Evolutionary conservation across 106 monocot genomes (phyloP), one percentile per base, ranked within the genome.

Genomic region (Platanthera guangdongensis): DNA sequence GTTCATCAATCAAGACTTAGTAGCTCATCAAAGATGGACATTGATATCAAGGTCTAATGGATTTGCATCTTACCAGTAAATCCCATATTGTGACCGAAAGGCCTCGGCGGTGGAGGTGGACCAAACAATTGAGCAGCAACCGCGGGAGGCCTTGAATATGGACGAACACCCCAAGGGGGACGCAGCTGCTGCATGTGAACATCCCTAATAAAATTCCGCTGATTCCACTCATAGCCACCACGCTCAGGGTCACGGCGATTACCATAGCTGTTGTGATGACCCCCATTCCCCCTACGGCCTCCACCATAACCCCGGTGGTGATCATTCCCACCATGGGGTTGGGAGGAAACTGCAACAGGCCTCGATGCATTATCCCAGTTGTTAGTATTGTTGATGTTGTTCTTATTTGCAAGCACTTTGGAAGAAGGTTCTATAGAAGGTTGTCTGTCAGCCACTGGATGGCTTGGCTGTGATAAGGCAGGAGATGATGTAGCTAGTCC

Each of bases 61-160:
- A 77, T n/a, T 9, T 51, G 72, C 1, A 14, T 51, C 47, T 73
- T 80, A 94, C 94, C 94, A 77, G 78, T 75, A 68, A 80, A 91
- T 19, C 84, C 77, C 71, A 95, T 81, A 8, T 82, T 82, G 48
- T 51, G 39, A 32, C 47, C 75, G 21, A 72, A 87, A 16, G 84
- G 77, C 49, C 77, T 82, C 4, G 81, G 57, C 21, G 60, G 85
- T 15, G 80, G 80, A 60, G 84, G 79, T 8, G 88, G 77, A 8
- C 78, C 54, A 3, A 90, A 74, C 64, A 88, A 85, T 19, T 85
- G 84, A 13, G 84, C 54, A 51, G 72, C 72, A 50, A 51, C 19
- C 28, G 70, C 15, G 6, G 83, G n/a, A 63, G 71, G 81, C 63
- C 72, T 45, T 25, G 81, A 4, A 47, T 71, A 82, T 0, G 78